Evolutionary conservation across 2,329 filamentous ascomycete species (phyloP).

Genomic region (Fusarium concolor): DNA sequence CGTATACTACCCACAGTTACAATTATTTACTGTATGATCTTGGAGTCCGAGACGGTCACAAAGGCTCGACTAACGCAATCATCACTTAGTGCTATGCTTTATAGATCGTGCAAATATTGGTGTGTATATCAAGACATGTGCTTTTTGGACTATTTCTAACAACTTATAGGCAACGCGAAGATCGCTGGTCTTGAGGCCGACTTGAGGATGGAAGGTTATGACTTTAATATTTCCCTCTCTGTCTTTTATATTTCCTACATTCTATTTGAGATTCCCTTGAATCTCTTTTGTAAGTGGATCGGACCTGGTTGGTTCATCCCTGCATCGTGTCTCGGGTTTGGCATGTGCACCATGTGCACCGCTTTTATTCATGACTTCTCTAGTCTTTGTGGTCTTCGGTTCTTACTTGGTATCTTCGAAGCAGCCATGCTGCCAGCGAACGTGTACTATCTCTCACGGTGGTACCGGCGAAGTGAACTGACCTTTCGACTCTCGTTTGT

Average conservation of each 20-base stretch:
- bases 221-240: not conserved
- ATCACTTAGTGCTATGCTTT: not conserved
- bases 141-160: not conserved
- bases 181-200: conserved; percentile 1
- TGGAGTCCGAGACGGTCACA: not conserved
- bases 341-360: not conserved
- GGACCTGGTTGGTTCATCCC: not conserved
- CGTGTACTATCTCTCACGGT: not conserved
- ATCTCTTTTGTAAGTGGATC: not conserved
- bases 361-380: not conserved
- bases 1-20: not conserved
- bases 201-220: not conserved
- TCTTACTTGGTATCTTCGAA: not conserved
- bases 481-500: conserved; percentile 1
- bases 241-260: conserved; percentile 4
- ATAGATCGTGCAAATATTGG: conserved; percentile 1
- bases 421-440: not conserved
- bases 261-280: not conserved
- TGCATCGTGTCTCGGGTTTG: not conserved
- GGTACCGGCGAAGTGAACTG: conserved; percentile 1
- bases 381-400: not conserved
- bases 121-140: not conserved
- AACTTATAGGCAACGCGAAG: not conserved
- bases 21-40: not conserved
- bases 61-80: not conserved